These are phyloP conservation scores for Kluyveromyces sp. DNA, from an alignment of 1,139 yeast species.

Conservation along the genomic window DNA sequence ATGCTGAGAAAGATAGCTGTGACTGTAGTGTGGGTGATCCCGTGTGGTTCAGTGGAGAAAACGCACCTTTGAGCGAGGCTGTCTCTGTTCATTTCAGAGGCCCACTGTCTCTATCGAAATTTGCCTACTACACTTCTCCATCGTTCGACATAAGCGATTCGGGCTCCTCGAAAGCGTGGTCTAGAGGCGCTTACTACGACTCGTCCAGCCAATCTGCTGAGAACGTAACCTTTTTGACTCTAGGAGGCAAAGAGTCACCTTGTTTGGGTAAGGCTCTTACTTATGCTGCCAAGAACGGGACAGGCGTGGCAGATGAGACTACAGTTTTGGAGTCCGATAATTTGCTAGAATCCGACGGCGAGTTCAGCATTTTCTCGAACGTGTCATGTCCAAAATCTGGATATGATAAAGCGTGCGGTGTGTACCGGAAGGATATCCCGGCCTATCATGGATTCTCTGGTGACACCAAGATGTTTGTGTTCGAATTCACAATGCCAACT, in stretches of 20 bases:
- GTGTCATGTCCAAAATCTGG: slow-evolving; percentile 46
- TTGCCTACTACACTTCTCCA: slow-evolving; percentile 51
- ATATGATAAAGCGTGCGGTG: slow-evolving; percentile 50
- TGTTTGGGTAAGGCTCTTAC: slow-evolving; percentile 64
- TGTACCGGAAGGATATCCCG: slow-evolving; percentile 70
- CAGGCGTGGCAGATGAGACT: slow-evolving; percentile 37
- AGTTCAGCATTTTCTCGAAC: slow-evolving; percentile 55
- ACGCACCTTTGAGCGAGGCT: slow-evolving; percentile 63
- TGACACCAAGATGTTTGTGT: slow-evolving; percentile 70
- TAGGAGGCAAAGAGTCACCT: slow-evolving; percentile 42
- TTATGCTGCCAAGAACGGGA: slow-evolving; percentile 42
- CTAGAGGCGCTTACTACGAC: slow-evolving; percentile 41
- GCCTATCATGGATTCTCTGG: slow-evolving; percentile 91
- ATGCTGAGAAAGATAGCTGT: slow-evolving; percentile 46
- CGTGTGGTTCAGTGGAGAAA: slow-evolving; percentile 48
- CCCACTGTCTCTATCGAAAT: slow-evolving; percentile 55
- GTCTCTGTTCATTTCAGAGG: slow-evolving; percentile 80
- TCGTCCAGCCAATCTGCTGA: slow-evolving; percentile 36
- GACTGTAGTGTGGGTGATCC: slow-evolving; percentile 39
- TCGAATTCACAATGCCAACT: slow-evolving; percentile 85
- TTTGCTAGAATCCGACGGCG: slow-evolving; percentile 47
- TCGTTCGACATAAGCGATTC: slow-evolving; percentile 27
- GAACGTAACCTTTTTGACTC: slow-evolving; percentile 61
- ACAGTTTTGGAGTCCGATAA: slow-evolving; percentile 47
- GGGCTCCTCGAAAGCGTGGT: slow-evolving; percentile 36